phyloP scores from a whole-genome alignment of 208 protist species.

The Trypanosoma scelopori region DNA sequence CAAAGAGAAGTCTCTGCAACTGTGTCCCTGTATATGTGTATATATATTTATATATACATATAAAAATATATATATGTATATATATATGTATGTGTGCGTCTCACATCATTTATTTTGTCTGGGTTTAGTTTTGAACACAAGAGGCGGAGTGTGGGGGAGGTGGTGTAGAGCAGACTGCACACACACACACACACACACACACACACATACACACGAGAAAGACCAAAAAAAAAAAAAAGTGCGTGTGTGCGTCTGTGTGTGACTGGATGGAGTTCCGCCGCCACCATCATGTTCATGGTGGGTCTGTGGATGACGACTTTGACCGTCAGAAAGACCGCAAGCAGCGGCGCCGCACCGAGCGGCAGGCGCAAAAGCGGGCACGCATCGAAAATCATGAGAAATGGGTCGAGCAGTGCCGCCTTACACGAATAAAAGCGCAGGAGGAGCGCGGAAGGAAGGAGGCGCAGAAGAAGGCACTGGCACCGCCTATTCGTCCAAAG shows the following conservation, averaged over 20 bases:
- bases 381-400: slow-evolving; percentile 59
- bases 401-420: slow-evolving; percentile 52
- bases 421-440: slow-evolving; percentile 1
- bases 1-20: slow-evolving; percentile 2
- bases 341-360: slow-evolving; percentile 47
- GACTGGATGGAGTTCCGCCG: neutral
- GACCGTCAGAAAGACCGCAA: slow-evolving; percentile 68
- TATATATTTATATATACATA: slow-evolving; percentile 9
- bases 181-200: no score
- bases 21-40: slow-evolving; percentile 14
- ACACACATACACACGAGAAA: no score
- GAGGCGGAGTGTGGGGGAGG: neutral
- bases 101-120: slow-evolving; percentile 8
- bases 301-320: slow-evolving; percentile 14
- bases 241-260: no score
- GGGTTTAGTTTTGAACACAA: no score
- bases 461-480: neutral
- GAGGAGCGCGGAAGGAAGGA: neutral
- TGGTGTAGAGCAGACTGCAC: neutral
- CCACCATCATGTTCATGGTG: neutral
- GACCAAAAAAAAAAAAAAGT: no score
- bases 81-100: slow-evolving; percentile 10
- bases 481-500: neutral
- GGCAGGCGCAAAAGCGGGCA: slow-evolving; percentile 38
- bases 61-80: slow-evolving; percentile 2